phyloP scores from a whole-genome alignment of 2,329 filamentous ascomycete genomes.

The Venturia asperata region DNA sequence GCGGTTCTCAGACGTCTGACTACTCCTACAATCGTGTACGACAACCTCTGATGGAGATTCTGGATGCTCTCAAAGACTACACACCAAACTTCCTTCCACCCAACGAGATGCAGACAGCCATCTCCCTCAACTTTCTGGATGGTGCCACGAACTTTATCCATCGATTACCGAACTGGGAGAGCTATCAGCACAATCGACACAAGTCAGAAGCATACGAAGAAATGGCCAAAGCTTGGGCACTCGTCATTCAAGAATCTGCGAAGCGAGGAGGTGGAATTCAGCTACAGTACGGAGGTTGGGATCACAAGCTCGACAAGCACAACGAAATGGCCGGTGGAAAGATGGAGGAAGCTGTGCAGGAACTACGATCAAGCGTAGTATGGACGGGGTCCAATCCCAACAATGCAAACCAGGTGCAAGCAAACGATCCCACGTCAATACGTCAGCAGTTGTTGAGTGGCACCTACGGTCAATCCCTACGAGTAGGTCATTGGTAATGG shows the following conservation, averaged over 20 bases:
- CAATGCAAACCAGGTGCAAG: slow-evolving; percentile 1
- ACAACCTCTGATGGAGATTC: slow-evolving; percentile 68
- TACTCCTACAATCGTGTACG: slow-evolving; percentile 93
- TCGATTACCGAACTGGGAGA: slow-evolving; percentile 83
- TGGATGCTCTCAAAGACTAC: slow-evolving; percentile 88
- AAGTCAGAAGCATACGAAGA: slow-evolving; percentile 96
- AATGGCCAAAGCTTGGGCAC: slow-evolving; percentile 84
- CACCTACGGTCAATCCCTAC: slow-evolving; percentile 43
- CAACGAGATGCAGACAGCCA: slow-evolving; percentile 73
- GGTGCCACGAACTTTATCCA: slow-evolving; percentile 87
- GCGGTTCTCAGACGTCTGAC: slow-evolving; percentile 77
- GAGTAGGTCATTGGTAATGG: slow-evolving; percentile 49
- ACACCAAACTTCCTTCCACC: slow-evolving; percentile 93
- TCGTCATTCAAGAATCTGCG: slow-evolving; percentile 82
- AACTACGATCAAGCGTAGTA: slow-evolving; percentile 65
- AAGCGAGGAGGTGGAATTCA: slow-evolving; percentile 89
- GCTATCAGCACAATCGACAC: slow-evolving; percentile 78
- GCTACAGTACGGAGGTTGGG: slow-evolving; percentile 85
- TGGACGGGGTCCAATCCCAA: slow-evolving; percentile 57
- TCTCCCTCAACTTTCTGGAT: slow-evolving; percentile 81
- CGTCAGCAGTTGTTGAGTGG: slow-evolving; percentile 40
- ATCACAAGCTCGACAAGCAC: slow-evolving; percentile 77
- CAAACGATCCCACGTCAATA: slow-evolving; percentile 40
- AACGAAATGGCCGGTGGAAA: slow-evolving; percentile 79
- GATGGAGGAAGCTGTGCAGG: slow-evolving; percentile 70